phyloP scores from a whole-genome alignment of 371 early-diverging fungal genomes.

The Mortierella sp. region DNA sequence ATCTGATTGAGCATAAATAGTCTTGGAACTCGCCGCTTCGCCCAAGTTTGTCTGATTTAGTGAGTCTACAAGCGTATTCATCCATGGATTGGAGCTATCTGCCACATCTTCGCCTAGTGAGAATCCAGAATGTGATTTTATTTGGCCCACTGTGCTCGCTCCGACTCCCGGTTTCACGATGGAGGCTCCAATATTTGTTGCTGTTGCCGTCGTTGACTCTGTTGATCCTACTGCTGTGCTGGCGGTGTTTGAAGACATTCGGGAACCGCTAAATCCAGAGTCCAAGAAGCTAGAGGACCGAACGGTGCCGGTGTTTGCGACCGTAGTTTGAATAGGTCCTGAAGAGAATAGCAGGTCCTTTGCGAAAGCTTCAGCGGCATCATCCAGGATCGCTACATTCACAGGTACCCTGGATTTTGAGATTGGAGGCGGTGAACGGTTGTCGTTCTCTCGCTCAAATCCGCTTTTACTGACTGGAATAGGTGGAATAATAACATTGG shows the following conservation, averaged over 20 bases:
- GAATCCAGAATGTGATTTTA: slow-evolving; percentile 28
- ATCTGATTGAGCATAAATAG: slow-evolving; percentile 45
- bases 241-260: not conserved
- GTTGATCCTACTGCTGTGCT: not conserved
- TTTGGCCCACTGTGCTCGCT: slow-evolving; percentile 11
- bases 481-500: not conserved
- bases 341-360: slow-evolving; percentile 36
- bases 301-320: not conserved
- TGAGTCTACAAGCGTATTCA: slow-evolving; percentile 42
- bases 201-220: not conserved
- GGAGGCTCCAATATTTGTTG: not conserved
- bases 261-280: slow-evolving; percentile 18
- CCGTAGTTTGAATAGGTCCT: not conserved
- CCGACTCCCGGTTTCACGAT: slow-evolving; percentile 19
- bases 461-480: slow-evolving; percentile 27
- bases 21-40: not conserved
- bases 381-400: slow-evolving; percentile 35
- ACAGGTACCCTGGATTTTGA: slow-evolving; percentile 17
- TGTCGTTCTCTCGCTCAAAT: slow-evolving; percentile 22
- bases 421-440: slow-evolving; percentile 12
- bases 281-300: slow-evolving; percentile 40
- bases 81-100: slow-evolving; percentile 50
- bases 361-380: slow-evolving; percentile 45
- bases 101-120: slow-evolving; percentile 50
- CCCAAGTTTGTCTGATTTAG: slow-evolving; percentile 25